Conservation (phyloP, 2,329 filamentous ascomycete species). For the Colletotrichum noveboracense region DNA sequence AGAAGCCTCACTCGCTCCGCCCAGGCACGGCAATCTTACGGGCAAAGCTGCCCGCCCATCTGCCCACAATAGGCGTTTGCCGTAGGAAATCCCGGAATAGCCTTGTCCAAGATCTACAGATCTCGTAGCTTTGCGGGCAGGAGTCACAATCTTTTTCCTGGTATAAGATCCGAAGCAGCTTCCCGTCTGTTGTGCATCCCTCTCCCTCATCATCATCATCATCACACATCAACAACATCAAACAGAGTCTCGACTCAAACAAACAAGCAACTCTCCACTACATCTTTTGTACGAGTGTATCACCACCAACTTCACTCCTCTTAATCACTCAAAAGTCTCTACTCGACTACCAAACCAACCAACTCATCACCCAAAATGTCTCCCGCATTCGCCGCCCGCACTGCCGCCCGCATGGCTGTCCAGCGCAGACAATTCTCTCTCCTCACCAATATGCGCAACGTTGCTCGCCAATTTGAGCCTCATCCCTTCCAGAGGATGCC, state of each 20-base stretch:
- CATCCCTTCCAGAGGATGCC: conserved; percentile 43
- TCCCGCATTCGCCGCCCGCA: conserved; percentile 37
- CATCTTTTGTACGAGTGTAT: conserved; percentile 12
- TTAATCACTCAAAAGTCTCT: conserved; percentile 4
- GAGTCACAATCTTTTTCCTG: background rate
- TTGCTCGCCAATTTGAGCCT: conserved; percentile 41
- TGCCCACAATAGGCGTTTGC: conserved; percentile 23
- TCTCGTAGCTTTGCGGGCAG: background rate
- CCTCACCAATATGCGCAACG: conserved; percentile 37
- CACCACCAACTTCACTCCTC: background rate
- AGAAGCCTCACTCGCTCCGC: conserved; percentile 12
- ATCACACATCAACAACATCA: conserved; percentile 8
- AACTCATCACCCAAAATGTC: conserved; percentile 32
- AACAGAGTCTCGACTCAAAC: conserved; percentile 19
- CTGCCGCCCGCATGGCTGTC: conserved; percentile 26
- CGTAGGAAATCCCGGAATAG: conserved; percentile 10
- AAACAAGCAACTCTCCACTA: conserved; percentile 4
- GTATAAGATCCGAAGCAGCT: conserved; percentile 22
- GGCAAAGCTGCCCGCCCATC: conserved; percentile 16
- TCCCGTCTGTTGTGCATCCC: conserved; percentile 6
- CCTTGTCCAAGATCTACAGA: conserved; percentile 9
- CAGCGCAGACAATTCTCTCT: conserved; percentile 39
- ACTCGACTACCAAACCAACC: background rate
- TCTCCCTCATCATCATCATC: conserved; percentile 14
- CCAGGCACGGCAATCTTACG: conserved; percentile 23